Base-by-base conservation (phyloP, 768 basidiomycete genomes). In the Tylopilus subfusipes region DNA sequence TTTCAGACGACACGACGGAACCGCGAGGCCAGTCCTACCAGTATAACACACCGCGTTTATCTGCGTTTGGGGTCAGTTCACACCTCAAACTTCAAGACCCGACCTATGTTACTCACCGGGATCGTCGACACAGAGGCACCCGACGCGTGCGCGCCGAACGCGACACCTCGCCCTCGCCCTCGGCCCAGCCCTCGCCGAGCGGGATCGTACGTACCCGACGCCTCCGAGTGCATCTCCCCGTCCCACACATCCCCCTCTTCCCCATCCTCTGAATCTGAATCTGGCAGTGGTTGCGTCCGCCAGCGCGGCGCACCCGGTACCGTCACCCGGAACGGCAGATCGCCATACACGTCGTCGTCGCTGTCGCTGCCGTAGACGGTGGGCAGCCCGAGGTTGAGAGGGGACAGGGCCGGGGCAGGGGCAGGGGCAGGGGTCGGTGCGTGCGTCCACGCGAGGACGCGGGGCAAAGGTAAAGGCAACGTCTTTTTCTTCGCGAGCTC, bases 271-370 rank as follows among this genome's bases (percentile, higher is more conserved):
- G 34, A 16, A 18, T 36, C 16, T 3, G 34, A 16, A 16, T 59
- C 54, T 13, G 69, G 68, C 42, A 70, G 39, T 11, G 61, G 50
- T 18, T 6, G 50, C n/a, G 62, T 21, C 19, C 22, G 47, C 51
- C 60, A 57, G 25, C 59, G 61, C 18, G 68, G 68, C 18, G 70
- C 68, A 29, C 60, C 64, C 1, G 65, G 69, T n/a, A 45, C 54
- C 10, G 48, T 11, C 2, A 9, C 31, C 2, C 29, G 31, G 18
- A 42, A 22, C 18, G 52, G 30, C 30, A 14, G 0, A 24, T 31
- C 19, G 18, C 31, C 13, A 49, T 25, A 13, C 53, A 38, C 7
- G 50, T 58, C 18, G 48, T 55, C 39, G n/a, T n/a, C n/a, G n/a
- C n/a, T n/a, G n/a, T n/a, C n/a, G n/a, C n/a, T n/a, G n/a, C n/a